Base-by-base conservation (phyloP, 164 flowering plant genomes). In the Umbilicus rupestris region DNA sequence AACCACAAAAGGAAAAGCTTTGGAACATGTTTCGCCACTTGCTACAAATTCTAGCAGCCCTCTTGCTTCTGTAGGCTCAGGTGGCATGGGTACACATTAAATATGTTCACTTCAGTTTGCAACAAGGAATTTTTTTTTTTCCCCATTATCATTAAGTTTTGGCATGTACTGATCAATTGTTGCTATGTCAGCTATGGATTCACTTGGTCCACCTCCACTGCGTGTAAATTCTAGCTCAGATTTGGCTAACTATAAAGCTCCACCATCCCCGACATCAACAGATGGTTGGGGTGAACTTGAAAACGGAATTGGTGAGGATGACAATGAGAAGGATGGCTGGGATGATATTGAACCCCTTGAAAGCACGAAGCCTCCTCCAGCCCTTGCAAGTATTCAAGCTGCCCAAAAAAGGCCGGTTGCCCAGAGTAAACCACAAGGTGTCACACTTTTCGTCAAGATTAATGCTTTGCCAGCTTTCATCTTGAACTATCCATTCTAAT, bases 261-360 rank as follows among this genome's bases (percentile, higher is more conserved):
- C 96, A 28, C 70, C 60, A 24, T 91, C 99, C 29, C 97, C 97
- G 39, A 80, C 91, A 41, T 87, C 97, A 64, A 85, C 90, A 24
- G 99, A 95, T 83, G 97, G 97, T 31, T 95, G 99, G 97, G 99
- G 97, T 73, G 99, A 92, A 69, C 75, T 90, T 65, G 99, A 86
- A 66, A 88, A 88, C 76, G 97, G 97, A 63, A 77, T 85, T 69
- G 69, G 71, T 69, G 95, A 79, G 55, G 91, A 75, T 72, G 90
- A 81, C 0, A 71, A 57, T 69, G 96, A 90, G 44, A 90, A 92
- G 75, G 97, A 95, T 69, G 92, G 89, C 0, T 95, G 97, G 99
- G 99, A 92, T 80, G 97, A 92, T 69, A 67, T 95, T 47, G 94
- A 89, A 68, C 94, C 96, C 45, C 80, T 84, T 33, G 93, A 94